Percentiles rank a stretch among this genome's conserved stretches.
Evolutionary conservation across 2,329 filamentous ascomycete genomes (phyloP).

Genomic region (Fusarium sp.): DNA sequence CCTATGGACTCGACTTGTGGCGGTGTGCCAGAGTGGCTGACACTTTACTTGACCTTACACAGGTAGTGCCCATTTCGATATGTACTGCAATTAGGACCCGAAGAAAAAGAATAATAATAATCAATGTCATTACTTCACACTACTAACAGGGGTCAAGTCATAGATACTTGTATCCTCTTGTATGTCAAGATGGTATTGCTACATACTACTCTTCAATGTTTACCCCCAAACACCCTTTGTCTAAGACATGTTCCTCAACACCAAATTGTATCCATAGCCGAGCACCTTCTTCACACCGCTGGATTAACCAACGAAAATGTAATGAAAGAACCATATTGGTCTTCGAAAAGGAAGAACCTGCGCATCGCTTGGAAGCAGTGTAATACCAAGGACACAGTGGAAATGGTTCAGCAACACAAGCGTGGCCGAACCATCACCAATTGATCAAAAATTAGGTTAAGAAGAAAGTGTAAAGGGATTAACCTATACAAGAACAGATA

Average conservation of each 20-base stretch:
- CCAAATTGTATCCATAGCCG: not conserved
- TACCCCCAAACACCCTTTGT: not conserved
- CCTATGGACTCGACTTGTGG: slow-evolving; percentile 15
- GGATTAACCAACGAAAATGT: slow-evolving; percentile 34
- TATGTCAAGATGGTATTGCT: not conserved
- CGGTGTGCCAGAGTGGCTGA: slow-evolving; percentile 36
- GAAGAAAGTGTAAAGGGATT: slow-evolving; percentile 31
- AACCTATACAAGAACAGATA: slow-evolving; percentile 47
- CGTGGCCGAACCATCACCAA: slow-evolving; percentile 18
- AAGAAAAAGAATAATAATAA: not conserved
- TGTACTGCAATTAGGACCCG: not conserved
- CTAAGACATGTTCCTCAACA: not conserved
- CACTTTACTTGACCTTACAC: not conserved
- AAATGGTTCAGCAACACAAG: slow-evolving; percentile 32
- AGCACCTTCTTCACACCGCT: slow-evolving; percentile 38
- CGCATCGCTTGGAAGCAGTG: slow-evolving; percentile 44
- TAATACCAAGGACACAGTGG: slow-evolving; percentile 44
- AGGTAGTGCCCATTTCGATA: not conserved
- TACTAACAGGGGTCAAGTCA: not conserved
- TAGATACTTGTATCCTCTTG: not conserved
- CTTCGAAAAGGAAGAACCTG: not conserved
- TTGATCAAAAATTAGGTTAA: slow-evolving; percentile 38
- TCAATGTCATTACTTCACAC: not conserved
- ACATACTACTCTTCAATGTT: not conserved
- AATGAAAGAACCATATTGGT: slow-evolving; percentile 34